Evolutionary conservation across 2,329 filamentous ascomycete species (phyloP), one percentile per base, ranked within the genome.

Genomic region (Aureobasidium namibiae): DNA sequence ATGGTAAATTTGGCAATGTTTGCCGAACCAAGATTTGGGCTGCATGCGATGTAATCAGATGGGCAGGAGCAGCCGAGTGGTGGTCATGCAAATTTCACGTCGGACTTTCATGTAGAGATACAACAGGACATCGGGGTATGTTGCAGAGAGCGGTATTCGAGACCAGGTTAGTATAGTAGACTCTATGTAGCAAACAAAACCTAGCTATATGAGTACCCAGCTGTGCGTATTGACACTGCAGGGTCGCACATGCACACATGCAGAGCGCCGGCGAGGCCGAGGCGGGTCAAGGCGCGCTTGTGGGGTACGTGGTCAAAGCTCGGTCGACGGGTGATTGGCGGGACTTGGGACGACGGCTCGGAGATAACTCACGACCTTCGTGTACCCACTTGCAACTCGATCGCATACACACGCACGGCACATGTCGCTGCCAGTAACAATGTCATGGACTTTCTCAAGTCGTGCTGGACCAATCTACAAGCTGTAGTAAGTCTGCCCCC

Each of bases 401-500:
- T 11, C n/a, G n/a, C n/a, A n/a, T n/a, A n/a, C n/a, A n/a, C n/a
- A n/a, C n/a, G 21, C 16, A 21, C 48, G 26, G 34, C 48, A 2
- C 21, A 26, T 39, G 48, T 39, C 18, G 48, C 48, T 52, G 48
- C 31, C 31, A 16, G 54, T 16, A 21, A 34, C 41, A 57, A 57
- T 57, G 54, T 57, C 54, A 72, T 72, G 68, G 70, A 73, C 61
- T 68, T 70, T 60, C 61, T 72, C 54, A 70, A 67, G 60, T 59
- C 62, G 42, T 72, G 69, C 65, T 65, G 61, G 29, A 71, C 70
- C 24, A 71, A 72, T 50, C 65, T 69, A 46, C 64, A 70, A 48
- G 60, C 63, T 18, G 60, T 70, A 26, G 62, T 60, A 29, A 31
- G 59, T 60, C 0, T 18, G 1, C 8, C 3, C 8, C 4, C 14